Conservation (phyloP, 2,329 filamentous ascomycete genomes). For the Didymella keratinophila region DNA sequence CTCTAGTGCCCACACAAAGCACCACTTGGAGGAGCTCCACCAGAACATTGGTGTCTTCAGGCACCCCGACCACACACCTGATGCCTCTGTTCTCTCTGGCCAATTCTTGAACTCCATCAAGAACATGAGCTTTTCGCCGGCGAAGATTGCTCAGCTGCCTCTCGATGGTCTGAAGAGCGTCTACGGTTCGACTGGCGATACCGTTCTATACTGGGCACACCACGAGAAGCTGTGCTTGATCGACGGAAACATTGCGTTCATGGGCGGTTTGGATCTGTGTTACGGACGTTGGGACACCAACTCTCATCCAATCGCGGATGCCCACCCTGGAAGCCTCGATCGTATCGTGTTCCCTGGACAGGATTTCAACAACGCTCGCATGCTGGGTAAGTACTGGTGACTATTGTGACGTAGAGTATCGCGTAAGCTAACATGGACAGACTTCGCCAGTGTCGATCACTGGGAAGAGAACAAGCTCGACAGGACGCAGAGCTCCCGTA, state of each 20-base stretch:
- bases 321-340: slow-evolving; percentile 79
- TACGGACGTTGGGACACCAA: slow-evolving; percentile 90
- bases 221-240: slow-evolving; percentile 90
- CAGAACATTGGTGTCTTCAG: slow-evolving; percentile 88
- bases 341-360: slow-evolving; percentile 85
- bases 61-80: slow-evolving; percentile 86
- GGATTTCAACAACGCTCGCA: slow-evolving; percentile 88
- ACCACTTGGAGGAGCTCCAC: slow-evolving; percentile 77
- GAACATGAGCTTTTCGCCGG: slow-evolving; percentile 63
- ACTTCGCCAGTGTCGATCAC: slow-evolving; percentile 78
- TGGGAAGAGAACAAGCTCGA: slow-evolving; percentile 90
- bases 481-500: slow-evolving; percentile 77
- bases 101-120: slow-evolving; percentile 64
- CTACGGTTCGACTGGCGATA: slow-evolving; percentile 81
- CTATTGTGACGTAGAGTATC: too few species aligned
- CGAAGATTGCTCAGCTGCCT: slow-evolving; percentile 69
- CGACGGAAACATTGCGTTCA: slow-evolving; percentile 82
- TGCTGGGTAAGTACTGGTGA: slow-evolving; percentile 70
- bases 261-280: slow-evolving; percentile 87
- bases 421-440: slow-evolving; percentile 31
- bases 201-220: slow-evolving; percentile 90
- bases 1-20: slow-evolving; percentile 78
- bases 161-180: slow-evolving; percentile 77
- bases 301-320: slow-evolving; percentile 84
- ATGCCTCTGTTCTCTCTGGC: slow-evolving; percentile 70